Evolutionary conservation across 2,329 filamentous ascomycete genomes (phyloP), one percentile per base, ranked within the genome.

Genomic region (Sclerotinia nivalis): DNA sequence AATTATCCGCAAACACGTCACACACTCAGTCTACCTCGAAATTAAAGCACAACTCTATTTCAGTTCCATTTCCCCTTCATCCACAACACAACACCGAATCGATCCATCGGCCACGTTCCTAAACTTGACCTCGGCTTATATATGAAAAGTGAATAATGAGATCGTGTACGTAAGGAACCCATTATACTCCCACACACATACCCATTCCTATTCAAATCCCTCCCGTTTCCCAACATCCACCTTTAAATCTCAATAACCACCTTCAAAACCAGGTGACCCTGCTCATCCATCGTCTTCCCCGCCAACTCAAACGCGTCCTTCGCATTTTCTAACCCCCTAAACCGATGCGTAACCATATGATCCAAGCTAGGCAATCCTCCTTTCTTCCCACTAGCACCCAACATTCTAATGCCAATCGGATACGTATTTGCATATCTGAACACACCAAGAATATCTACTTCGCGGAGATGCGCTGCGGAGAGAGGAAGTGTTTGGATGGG

Each of bases 401-500:
- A 80, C 79, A 89, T 77, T 54, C 83, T 83, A 71, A 93, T 90
- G n/a, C 90, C 91, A 0, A 87, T 89, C 6, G 87, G 84, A 76
- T 93, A 93, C 0, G 90, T 92, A 79, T 93, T 91, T 28, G 89
- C 89, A 75, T 93, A 93, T 61, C 91, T 85, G 81, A 93, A 93
- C 43, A 93, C 88, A 47, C 91, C 91, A n/a, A 93, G 81, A 45
- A 93, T 89, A 77, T 93, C 91, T 56, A 93, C 88, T 80, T 94
- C 91, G 50, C 90, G 86, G 40, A 93, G 82, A 52, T 91, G 89
- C 4, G 91, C 91, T 7, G 89, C 89, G 10, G 88, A 91, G 59
- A 94, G 82, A 1, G 91, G 91, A 1, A 93, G 83, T 0, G 90
- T 93, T 78, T 93, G 90, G 66, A 93, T 86, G 0, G 91, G 91